These are phyloP conservation scores for Annulohypoxylon nitens DNA, from an alignment of 495 filamentous ascomycete genomes.

Conservation along the genomic window DNA sequence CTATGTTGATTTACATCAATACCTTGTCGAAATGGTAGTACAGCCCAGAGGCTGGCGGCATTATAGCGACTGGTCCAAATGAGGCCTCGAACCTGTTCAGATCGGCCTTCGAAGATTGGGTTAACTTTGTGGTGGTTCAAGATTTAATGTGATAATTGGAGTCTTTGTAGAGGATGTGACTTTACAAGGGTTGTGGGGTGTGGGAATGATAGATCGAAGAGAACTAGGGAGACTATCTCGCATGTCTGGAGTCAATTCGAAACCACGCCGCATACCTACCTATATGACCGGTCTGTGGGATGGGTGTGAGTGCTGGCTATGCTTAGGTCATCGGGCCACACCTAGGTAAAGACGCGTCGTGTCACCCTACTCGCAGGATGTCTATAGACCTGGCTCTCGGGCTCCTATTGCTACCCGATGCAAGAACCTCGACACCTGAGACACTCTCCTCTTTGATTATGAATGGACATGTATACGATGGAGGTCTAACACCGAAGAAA, in stretches of 20 bases:
- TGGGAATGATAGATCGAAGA: no score
- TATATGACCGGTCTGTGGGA: background rate
- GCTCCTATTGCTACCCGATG: background rate
- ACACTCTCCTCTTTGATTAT: background rate
- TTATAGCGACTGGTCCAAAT: constrained; percentile 12
- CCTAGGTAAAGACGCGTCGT: background rate
- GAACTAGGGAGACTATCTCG: background rate
- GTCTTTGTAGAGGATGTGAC: background rate
- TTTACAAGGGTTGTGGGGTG: background rate
- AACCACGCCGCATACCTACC: background rate
- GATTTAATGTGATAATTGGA: background rate
- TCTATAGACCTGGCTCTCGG: background rate
- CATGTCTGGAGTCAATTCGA: background rate
- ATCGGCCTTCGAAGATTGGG: background rate
- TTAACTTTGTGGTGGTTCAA: background rate
- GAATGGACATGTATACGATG: constrained; percentile 5
- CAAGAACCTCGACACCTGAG: background rate
- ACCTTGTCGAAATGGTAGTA: constrained; percentile 2
- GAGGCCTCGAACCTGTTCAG: background rate
- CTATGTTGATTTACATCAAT: constrained; percentile 31
- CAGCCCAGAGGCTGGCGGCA: background rate
- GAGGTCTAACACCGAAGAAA: background rate
- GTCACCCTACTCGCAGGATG: background rate
- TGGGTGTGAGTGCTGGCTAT: background rate
- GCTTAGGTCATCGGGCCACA: constrained; percentile 4